These are phyloP conservation scores for Hanseniaspora uvarum DNA, from an alignment of 1,139 yeast species.

Conservation along the genomic window DNA sequence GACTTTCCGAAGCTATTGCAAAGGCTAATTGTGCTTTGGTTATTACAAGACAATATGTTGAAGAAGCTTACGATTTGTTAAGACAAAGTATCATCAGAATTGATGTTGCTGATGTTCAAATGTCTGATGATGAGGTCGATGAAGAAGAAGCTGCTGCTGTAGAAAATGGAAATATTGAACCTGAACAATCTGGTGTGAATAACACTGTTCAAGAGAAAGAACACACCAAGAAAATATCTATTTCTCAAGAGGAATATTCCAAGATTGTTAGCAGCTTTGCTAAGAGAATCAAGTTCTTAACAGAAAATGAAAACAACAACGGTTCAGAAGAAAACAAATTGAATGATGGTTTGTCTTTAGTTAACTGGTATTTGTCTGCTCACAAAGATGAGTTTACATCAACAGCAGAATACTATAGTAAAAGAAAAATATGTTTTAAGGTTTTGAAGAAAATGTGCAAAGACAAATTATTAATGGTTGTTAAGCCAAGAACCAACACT, in stretches of 20 bases:
- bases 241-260: conserved; percentile 79
- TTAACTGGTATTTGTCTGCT: conserved; percentile 67
- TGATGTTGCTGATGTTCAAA: conserved; percentile 84
- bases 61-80: conserved; percentile 83
- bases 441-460: conserved; percentile 76
- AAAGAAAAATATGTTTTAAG: conserved; percentile 62
- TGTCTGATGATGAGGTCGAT: conserved; percentile 54
- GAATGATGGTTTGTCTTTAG: conserved; percentile 50
- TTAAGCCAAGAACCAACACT: conserved; percentile 48
- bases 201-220: conserved; percentile 10
- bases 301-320: conserved; percentile 36
- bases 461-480: conserved; percentile 76
- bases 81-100: conserved; percentile 89
- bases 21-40: conserved; percentile 90
- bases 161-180: conserved; percentile 22
- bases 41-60: conserved; percentile 76
- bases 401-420: conserved; percentile 63
- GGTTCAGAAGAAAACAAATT: conserved; percentile 37
- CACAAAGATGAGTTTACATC: conserved; percentile 59
- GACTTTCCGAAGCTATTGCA: conserved; percentile 93
- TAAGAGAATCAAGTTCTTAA: conserved; percentile 46
- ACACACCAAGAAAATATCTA: conserved; percentile 35
- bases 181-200: conserved; percentile 21
- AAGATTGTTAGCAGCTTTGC: conserved; percentile 75
- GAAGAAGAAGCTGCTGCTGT: conserved; percentile 21